Conservation (phyloP, 331 rosid genomes). For the Rosa hybrid region DNA sequence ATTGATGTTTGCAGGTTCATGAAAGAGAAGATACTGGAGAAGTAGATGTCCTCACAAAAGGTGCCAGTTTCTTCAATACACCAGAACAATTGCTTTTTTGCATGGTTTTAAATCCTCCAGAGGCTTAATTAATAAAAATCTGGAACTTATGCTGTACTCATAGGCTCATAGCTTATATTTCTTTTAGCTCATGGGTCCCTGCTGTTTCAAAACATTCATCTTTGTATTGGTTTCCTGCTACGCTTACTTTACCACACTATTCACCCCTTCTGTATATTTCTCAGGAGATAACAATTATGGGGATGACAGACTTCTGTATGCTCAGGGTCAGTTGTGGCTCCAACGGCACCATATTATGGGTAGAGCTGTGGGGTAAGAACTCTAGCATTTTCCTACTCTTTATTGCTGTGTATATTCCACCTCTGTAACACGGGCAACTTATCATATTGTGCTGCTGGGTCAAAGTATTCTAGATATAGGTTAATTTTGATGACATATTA, state of each 20-base stretch:
- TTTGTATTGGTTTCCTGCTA: neutral
- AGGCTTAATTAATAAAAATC: neutral
- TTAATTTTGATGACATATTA: neutral
- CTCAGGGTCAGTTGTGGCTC: slow-evolving; percentile 85
- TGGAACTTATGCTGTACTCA: neutral
- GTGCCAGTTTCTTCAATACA: slow-evolving; percentile 35
- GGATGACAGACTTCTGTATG: slow-evolving; percentile 82
- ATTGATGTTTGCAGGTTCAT: slow-evolving; percentile 69
- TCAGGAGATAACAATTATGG: slow-evolving; percentile 81
- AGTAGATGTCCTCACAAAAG: slow-evolving; percentile 93
- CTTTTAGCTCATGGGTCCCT: neutral
- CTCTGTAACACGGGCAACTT: neutral
- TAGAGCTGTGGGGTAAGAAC: slow-evolving; percentile 76
- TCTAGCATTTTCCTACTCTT: slow-evolving; percentile 6
- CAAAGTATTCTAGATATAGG: neutral
- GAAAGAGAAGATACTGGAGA: slow-evolving; percentile 78
- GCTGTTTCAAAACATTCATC: neutral
- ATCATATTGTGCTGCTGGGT: neutral
- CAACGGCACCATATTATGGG: slow-evolving; percentile 86
- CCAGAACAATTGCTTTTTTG: neutral
- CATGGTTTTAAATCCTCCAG: slow-evolving; percentile 1
- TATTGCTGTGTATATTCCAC: neutral
- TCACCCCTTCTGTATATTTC: slow-evolving; percentile 14
- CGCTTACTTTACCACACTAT: neutral
- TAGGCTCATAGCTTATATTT: neutral